Evolutionary conservation across 2,329 filamentous ascomycete species (phyloP), one percentile per base, ranked within the genome.

Genomic region (Cordyceps sp.): DNA sequence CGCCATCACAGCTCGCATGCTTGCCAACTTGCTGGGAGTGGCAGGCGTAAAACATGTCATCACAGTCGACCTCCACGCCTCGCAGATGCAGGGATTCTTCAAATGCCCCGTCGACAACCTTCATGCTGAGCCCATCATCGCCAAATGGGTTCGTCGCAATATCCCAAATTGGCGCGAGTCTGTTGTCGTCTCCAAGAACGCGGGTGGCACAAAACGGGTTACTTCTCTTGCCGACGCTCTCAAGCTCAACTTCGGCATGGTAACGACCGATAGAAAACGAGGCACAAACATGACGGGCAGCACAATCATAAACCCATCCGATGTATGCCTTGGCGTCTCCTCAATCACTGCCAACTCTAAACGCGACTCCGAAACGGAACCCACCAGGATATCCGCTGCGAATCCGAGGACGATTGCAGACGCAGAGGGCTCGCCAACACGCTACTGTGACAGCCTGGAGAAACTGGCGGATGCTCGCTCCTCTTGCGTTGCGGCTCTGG

Each of bases 21-120:
- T 98, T 33, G 88, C 90, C 38, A 98, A 98, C 54, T 71, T 96
- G 31, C 74, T 98, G 43, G 73, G 81, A 37, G 81, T 98, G 35
- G 90, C 90, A 32, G 90, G 90, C 33, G 85, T 98, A 42, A 85
- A 93, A 58, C 90, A 98, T 62, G 82, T 98, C 53, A 86, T 98
- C 47, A 98, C 90, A 13, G 80, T 98, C 49, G 90, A 98, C 51
- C 69, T 98, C 20, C 90, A 98, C 60, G 82, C 82, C 33, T 85
- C 81, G n/a, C 90, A 96, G 61, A 96, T 96, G 84, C 90, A 98
- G 59, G 90, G 90, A 36, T 98, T 98, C 62, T 98, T 98, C 68
- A 82, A 82, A 49, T 93, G 88, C 45, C 90, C 90, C 0, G 88
- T 98, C 37, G 90, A 98, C 57, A 96, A 98, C 50, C 75, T 98